Conservation (phyloP, 345 rosid species). For the Hevea brasiliensis region DNA sequence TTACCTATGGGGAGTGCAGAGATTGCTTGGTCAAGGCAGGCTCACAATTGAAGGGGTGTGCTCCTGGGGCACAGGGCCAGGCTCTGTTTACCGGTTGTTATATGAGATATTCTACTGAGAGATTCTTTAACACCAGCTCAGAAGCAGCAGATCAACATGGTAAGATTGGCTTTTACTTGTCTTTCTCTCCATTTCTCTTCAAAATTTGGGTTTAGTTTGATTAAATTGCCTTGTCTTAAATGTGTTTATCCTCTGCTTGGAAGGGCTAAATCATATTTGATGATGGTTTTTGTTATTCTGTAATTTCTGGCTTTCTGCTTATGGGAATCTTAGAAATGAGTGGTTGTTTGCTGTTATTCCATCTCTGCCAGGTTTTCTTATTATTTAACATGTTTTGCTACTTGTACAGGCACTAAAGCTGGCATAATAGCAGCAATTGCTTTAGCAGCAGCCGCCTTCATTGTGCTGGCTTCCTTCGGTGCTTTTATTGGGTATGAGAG, state of each 20-base stretch:
- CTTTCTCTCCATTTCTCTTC: neutral
- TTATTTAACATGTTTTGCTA: neutral
- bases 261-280: too few relatives aligned
- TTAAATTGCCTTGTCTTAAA: neutral
- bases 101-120: slow-evolving; percentile 51
- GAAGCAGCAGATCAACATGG: neutral
- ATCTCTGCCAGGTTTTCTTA: too few relatives aligned
- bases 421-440: slow-evolving; percentile 1
- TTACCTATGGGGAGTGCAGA: slow-evolving; percentile 43
- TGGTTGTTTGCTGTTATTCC: neutral
- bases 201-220: neutral
- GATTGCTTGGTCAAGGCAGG: slow-evolving; percentile 50
- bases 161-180: slow-evolving; percentile 10
- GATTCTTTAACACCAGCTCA: slow-evolving; percentile 33
- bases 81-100: slow-evolving; percentile 68
- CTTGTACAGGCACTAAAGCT: slow-evolving; percentile 13
- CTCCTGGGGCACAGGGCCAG: slow-evolving; percentile 42
- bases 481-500: slow-evolving; percentile 47
- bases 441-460: slow-evolving; percentile 22
- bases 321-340: neutral
- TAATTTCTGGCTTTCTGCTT: neutral
- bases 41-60: slow-evolving; percentile 41
- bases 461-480: slow-evolving; percentile 39
- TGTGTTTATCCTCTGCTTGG: too few relatives aligned
- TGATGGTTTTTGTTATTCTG: neutral